These are phyloP conservation scores for Apiospora sp. DNA, from an alignment of 2,329 filamentous ascomycete genomes.

Conservation along the genomic window DNA sequence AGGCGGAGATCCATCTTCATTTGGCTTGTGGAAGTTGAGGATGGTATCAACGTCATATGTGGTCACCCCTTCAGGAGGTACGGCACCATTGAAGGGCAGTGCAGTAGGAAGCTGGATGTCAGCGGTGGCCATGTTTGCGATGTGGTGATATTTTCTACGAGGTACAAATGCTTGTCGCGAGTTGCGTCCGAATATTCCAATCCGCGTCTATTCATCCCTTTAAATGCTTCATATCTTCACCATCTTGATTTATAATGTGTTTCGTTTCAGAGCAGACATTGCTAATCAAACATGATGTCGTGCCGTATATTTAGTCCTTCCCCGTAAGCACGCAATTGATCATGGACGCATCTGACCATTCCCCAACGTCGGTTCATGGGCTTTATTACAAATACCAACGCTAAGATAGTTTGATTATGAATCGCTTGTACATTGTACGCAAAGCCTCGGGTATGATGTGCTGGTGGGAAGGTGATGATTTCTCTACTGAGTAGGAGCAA, in stretches of 20 bases:
- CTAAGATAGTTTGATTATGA: background rate
- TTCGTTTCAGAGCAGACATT: background rate
- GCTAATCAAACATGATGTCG: background rate
- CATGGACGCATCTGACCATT: background rate
- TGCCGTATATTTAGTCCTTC: background rate
- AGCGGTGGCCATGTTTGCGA: conserved; percentile 38
- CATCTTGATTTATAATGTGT: background rate
- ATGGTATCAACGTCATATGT: conserved; percentile 44
- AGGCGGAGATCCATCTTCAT: conserved; percentile 51
- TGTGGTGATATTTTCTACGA: background rate
- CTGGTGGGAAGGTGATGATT: no score
- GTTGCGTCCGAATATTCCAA: background rate
- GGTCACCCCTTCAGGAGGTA: conserved; percentile 28
- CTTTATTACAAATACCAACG: background rate
- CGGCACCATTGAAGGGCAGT: conserved; percentile 31
- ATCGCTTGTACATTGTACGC: background rate
- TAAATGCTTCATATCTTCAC: background rate
- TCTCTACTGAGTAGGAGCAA: no score
- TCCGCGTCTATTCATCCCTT: background rate
- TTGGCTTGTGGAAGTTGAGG: conserved; percentile 50
- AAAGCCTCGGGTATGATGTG: no score
- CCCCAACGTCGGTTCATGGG: background rate
- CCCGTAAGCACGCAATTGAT: background rate
- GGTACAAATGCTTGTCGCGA: background rate
- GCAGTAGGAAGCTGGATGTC: conserved; percentile 36